Conservation (phyloP, 805 yeast genomes). For the Spathaspora sp. region DNA sequence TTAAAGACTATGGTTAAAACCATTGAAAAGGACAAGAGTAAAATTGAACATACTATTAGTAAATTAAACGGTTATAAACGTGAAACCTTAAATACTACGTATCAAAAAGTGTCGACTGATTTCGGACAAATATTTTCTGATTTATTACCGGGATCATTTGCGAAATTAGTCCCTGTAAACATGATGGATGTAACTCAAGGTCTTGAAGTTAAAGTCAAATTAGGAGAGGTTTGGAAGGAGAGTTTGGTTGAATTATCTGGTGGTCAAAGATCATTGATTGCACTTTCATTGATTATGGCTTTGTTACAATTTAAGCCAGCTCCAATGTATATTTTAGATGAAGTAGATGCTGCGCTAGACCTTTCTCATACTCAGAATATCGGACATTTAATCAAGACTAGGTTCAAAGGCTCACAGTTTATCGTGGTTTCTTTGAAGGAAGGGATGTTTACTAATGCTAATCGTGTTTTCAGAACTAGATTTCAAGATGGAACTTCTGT, state of each 20-base stretch:
- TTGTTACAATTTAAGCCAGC: conserved; percentile 94
- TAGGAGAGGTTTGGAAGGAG: conserved; percentile 95
- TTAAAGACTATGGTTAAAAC: conserved; percentile 78
- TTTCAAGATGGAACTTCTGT: conserved; percentile 97
- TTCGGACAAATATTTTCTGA: conserved; percentile 90
- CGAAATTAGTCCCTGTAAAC: conserved; percentile 80
- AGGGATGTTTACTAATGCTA: conserved; percentile 98
- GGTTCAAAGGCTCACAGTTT: conserved; percentile 94
- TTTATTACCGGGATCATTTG: conserved; percentile 82
- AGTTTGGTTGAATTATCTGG: conserved; percentile 93
- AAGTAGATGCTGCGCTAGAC: conserved; percentile 98
- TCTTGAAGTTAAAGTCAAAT: conserved; percentile 80
- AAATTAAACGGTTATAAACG: conserved; percentile 83
- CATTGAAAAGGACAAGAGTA: conserved; percentile 82
- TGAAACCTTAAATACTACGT: conserved; percentile 77
- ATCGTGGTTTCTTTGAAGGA: conserved; percentile 95
- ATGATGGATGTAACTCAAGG: conserved; percentile 86
- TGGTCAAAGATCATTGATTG: conserved; percentile 94
- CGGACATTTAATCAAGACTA: conserved; percentile 91
- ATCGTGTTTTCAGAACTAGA: conserved; percentile 86
- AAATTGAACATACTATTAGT: conserved; percentile 82
- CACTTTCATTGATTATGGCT: conserved; percentile 88
- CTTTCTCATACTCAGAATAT: conserved; percentile 95
- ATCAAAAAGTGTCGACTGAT: conserved; percentile 81
- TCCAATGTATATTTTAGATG: conserved; percentile 96